Percentiles rank a stretch among this genome's conserved stretches.
These are phyloP conservation scores for Lactifluus subvellereus DNA, from an alignment of 768 basidiomycete genomes.

Conservation along the genomic window DNA sequence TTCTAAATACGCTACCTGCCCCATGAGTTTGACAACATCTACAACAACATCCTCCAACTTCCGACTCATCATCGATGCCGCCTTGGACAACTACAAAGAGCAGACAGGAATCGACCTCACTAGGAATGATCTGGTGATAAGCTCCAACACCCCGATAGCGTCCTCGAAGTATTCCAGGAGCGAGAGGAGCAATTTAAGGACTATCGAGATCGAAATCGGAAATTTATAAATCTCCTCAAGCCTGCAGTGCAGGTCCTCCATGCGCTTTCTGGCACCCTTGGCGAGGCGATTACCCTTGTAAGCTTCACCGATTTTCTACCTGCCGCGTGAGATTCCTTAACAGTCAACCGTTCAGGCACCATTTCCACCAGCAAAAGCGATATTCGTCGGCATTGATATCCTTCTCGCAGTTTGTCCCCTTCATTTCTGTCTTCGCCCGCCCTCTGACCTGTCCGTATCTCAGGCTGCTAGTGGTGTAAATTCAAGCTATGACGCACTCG, in stretches of 20 bases:
- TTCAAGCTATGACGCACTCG: not conserved
- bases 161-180: not conserved
- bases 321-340: not conserved
- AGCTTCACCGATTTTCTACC: not conserved
- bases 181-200: slow-evolving; percentile 4
- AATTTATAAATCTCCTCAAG: slow-evolving; percentile 4
- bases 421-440: not conserved
- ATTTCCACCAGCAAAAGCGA: not conserved
- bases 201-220: slow-evolving; percentile 8
- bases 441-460: not conserved
- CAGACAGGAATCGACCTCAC: slow-evolving; percentile 10
- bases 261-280: not conserved
- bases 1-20: no score
- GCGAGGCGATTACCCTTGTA: not conserved
- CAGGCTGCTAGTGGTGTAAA: slow-evolving; percentile 3
- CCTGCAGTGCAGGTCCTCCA: slow-evolving; percentile 6
- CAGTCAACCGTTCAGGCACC: not conserved
- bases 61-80: not conserved
- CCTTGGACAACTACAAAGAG: slow-evolving; percentile 1
- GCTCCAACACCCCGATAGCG: not conserved
- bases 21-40: not conserved
- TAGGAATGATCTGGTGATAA: not conserved
- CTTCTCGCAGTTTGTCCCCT: not conserved
- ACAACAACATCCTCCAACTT: not conserved
- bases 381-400: slow-evolving; percentile 9